Evolutionary conservation across 1,284 basidiomycete genomes (phyloP), one percentile per base, ranked within the genome.

Genomic region (Peniophora sp.): DNA sequence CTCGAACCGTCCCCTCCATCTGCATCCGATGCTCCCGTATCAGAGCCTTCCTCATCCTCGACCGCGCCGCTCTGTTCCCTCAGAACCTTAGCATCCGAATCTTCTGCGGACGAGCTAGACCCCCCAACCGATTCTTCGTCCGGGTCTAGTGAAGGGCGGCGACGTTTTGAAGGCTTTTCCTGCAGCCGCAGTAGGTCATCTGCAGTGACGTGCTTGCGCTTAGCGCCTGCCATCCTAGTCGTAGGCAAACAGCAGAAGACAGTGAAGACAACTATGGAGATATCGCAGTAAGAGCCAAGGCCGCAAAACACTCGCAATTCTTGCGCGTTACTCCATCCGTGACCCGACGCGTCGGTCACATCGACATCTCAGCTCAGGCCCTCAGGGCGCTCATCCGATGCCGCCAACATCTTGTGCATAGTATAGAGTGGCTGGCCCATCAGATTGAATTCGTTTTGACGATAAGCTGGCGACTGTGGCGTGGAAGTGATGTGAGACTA

Each of bases 151-250:
- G 27, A 16, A 27, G 56, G 54, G 54, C 68, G 69, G 23, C 59
- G 55, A 22, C 46, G 50, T 46, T 58, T 57, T 25, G 48, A 56
- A 24, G 63, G 64, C 5, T 61, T 63, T 47, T 72, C 70, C 45
- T 69, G 64, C 55, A 61, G 59, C 14, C 65, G 65, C 60, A 71
- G 57, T 12, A 72, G 61, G 27, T 71, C 70, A 38, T 72, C 70
- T 6, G 62, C 61, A 2, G 67, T 66, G 10, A 64, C 52, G 1
- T 54, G 52, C 20, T 56, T 59, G 22, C 66, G 62, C 50, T 68
- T 69, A 14, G 51, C 50, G 34, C 56, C 51, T 35, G 57, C 48
- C 65, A 66, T 67, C 20, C 9, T 5, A 12, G 5, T 32, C 12
- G 27, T 12, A 12, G 5, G 12, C 27, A 32, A 12, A 32, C 12